Percentiles rank a stretch among this genome's conserved stretches.
Conservation (phyloP, 768 basidiomycete species). For the Leccinellum rugosiceps region DNA sequence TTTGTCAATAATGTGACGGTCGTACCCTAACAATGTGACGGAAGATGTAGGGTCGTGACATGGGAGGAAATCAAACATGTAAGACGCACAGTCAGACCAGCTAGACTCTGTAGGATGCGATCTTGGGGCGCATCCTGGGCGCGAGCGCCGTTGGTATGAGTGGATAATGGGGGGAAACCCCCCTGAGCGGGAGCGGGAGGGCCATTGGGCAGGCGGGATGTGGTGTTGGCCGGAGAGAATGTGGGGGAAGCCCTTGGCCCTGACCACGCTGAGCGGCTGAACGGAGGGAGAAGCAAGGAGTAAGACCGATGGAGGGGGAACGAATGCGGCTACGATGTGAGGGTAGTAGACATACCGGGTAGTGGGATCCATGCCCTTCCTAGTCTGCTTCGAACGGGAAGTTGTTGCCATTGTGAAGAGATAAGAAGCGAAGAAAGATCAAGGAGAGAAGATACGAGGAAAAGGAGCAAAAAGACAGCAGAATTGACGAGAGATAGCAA, state of each 20-base stretch:
- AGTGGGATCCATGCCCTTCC: constrained; percentile 58
- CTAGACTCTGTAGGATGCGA: constrained; percentile 59
- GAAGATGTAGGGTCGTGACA: constrained; percentile 15
- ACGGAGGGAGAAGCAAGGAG: constrained; percentile 6
- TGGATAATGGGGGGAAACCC: constrained; percentile 42
- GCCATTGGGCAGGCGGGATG: constrained; percentile 42
- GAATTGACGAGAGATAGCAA: constrained; percentile 37
- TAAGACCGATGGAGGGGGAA: constrained; percentile 8
- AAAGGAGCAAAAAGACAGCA: constrained; percentile 28
- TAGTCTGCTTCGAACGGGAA: constrained; percentile 58
- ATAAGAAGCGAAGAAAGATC: constrained; percentile 24
- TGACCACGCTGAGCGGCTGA: constrained; percentile 58
- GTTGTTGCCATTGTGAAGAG: constrained; percentile 55
- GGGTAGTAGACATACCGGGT: constrained; percentile 43
- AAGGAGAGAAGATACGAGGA: constrained; percentile 27
- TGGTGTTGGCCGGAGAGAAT: constrained; percentile 50
- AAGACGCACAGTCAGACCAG: constrained; percentile 66
- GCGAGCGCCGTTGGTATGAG: constrained; percentile 46
- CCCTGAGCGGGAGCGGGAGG: constrained; percentile 36
- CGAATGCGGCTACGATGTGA: constrained; percentile 13
- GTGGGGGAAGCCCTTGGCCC: constrained; percentile 68
- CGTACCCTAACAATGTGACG: constrained; percentile 52
- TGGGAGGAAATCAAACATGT: constrained; percentile 7
- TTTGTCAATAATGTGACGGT: constrained; percentile 76
- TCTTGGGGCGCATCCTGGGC: constrained; percentile 50